Conservation (phyloP, 306 rosid species). For the Vachellia collinsii region DNA sequence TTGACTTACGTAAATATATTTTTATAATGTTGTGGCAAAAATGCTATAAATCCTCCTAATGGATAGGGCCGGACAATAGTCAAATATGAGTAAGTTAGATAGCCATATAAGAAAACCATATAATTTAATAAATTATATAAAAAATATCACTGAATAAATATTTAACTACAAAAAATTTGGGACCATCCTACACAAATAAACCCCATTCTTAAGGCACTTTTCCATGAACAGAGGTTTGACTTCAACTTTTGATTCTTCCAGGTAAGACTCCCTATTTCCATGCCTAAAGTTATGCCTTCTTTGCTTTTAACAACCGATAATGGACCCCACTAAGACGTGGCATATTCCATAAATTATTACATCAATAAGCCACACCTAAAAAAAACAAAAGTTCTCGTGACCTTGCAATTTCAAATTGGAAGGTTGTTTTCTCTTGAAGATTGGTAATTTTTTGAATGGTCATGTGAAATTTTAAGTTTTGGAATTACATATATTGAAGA, state of each 20-base stretch:
- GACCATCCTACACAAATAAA: slow-evolving; percentile 37
- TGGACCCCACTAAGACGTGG: slow-evolving; percentile 15
- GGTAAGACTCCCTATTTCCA: slow-evolving; percentile 31
- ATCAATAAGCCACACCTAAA: background rate
- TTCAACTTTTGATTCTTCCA: slow-evolving; percentile 39
- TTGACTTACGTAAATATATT: no score
- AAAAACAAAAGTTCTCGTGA: background rate
- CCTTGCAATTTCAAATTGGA: no score
- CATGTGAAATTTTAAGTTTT: background rate
- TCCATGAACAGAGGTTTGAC: slow-evolving; percentile 38
- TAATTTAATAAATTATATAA: background rate
- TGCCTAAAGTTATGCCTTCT: slow-evolving; percentile 26
- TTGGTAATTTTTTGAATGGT: background rate
- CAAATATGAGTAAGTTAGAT: no score
- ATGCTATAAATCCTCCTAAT: no score
- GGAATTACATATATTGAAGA: no score
- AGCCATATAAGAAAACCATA: background rate
- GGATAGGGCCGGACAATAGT: no score
- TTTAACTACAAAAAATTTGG: slow-evolving; percentile 33
- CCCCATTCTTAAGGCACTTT: slow-evolving; percentile 30
- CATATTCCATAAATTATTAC: slow-evolving; percentile 3
- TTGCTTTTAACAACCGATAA: background rate
- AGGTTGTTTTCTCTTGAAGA: background rate
- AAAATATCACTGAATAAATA: background rate
- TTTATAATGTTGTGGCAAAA: no score